These are phyloP conservation scores for Teratosphaeria epicoccoides DNA, from an alignment of 2,329 filamentous ascomycete species.

Conservation along the genomic window DNA sequence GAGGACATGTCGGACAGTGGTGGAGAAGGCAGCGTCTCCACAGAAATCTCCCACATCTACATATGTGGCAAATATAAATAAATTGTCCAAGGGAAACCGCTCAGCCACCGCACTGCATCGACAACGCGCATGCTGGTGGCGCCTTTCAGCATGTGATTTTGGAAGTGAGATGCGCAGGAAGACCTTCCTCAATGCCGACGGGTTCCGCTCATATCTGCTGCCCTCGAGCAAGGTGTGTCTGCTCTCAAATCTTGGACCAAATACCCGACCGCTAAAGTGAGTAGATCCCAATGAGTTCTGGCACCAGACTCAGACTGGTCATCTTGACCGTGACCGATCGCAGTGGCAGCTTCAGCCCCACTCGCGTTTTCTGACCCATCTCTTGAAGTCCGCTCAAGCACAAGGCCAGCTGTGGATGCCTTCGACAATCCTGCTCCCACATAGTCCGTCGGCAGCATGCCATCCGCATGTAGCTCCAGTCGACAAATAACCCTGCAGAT, in stretches of 20 bases:
- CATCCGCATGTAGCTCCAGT: background rate
- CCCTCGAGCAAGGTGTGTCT: background rate
- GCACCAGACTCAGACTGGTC: background rate
- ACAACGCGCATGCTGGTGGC: too few species aligned
- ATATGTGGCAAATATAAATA: background rate
- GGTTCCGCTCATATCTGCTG: background rate
- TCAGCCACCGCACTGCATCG: too few species aligned
- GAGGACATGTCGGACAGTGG: background rate
- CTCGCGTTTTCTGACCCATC: background rate
- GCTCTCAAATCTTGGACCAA: background rate
- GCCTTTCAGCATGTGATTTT: too few species aligned
- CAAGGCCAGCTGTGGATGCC: too few species aligned
- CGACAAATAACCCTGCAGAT: too few species aligned
- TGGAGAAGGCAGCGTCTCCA: background rate
- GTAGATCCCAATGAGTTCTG: background rate
- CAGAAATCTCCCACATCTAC: background rate
- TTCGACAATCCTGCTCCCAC: background rate
- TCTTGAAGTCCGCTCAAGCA: too few species aligned
- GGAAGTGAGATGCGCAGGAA: too few species aligned
- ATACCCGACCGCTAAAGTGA: background rate
- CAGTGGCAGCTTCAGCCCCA: too few species aligned
- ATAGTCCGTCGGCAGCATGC: background rate
- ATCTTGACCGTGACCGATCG: background rate
- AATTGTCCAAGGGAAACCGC: too few species aligned
- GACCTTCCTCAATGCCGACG: too few species aligned